Evolutionary conservation across 768 basidiomycete genomes (phyloP), one percentile per base, ranked within the genome.

Genomic region (Mycena chlorophos): DNA sequence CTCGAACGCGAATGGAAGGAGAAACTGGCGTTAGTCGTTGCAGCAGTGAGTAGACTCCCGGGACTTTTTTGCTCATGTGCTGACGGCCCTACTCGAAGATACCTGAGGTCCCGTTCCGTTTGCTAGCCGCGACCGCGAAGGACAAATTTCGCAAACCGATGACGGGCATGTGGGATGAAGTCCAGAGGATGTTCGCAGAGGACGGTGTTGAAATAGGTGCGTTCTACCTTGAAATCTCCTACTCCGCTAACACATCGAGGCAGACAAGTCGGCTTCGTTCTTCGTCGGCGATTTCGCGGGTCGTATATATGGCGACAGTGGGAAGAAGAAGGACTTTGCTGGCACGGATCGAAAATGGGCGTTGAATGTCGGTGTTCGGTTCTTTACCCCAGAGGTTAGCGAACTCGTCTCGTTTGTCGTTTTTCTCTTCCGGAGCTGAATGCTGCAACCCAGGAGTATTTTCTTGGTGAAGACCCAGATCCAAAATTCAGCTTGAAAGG

Each of bases 281-380:
- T 95, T 88, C 62, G 87, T 96, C 1, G 94, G 94, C 2, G 94
- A 97, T 63, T 93, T 92, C 1, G 94, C 93, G 12, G 94, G 94
- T 12, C 83, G 94, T 42, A 67, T 73, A 46, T 78, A 76, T 56
- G 49, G 71, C 17, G 69, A 67, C 30, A 63, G 63, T 31, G 72
- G 42, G 19, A 47, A 37, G 19, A 23, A 77, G 42, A 69, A 71
- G 25, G 94, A 97, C 71, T 91, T 89, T 66, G 81, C 88, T 5
- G 84, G 86, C 56, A 89, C 88, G 0, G 94, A 97, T 69, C 79
- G 88, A 40, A 92, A 95, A 71, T 91, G 87, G 78, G 92, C 94
- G 0, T 67, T 85, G 2, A 96, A 95, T 61, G 66, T 87, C 6
- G 87, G 77, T 0, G 66, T 97, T 2, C 73, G 73, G 10, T 97